phyloP scores from a whole-genome alignment of 2,329 filamentous ascomycete species.

The Juglanconis sp. region DNA sequence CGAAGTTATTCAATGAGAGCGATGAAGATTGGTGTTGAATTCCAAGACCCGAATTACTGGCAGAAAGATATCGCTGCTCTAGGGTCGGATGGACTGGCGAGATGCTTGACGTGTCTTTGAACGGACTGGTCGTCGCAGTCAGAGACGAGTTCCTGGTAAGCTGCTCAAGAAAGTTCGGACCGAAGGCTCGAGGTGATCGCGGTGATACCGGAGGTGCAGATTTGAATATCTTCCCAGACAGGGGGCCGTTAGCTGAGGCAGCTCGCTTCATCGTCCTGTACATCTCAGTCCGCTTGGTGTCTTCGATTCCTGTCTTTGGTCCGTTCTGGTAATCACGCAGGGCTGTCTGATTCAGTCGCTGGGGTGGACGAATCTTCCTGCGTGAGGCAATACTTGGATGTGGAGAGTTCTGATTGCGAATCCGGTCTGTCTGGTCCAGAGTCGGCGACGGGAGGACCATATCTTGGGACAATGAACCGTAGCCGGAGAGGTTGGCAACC shows the following conservation, averaged over 20 bases:
- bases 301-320: constrained; percentile 48
- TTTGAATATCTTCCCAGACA: constrained; percentile 41
- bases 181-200: constrained; percentile 42
- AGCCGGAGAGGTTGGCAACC: constrained; percentile 13
- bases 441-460: constrained; percentile 28
- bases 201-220: constrained; percentile 29
- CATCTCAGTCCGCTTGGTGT: constrained; percentile 41
- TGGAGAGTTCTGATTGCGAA: constrained; percentile 46
- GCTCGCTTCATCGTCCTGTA: constrained; percentile 52
- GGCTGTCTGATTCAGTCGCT: constrained; percentile 45
- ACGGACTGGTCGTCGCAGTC: constrained; percentile 6
- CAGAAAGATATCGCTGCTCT: constrained; percentile 16
- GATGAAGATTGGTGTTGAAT: constrained; percentile 28
- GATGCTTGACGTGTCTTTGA: constrained; percentile 4
- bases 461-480: constrained; percentile 29
- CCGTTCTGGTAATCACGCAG: constrained; percentile 42
- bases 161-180: constrained; percentile 33
- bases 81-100: constrained; percentile 10
- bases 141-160: constrained; percentile 8
- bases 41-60: constrained; percentile 26
- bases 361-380: constrained; percentile 46
- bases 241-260: constrained; percentile 45
- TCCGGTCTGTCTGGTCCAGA: constrained; percentile 29
- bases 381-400: constrained; percentile 53
- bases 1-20: constrained; percentile 25